Conservation (phyloP, 2,329 filamentous ascomycete species). For the Metarhizium humberi region DNA sequence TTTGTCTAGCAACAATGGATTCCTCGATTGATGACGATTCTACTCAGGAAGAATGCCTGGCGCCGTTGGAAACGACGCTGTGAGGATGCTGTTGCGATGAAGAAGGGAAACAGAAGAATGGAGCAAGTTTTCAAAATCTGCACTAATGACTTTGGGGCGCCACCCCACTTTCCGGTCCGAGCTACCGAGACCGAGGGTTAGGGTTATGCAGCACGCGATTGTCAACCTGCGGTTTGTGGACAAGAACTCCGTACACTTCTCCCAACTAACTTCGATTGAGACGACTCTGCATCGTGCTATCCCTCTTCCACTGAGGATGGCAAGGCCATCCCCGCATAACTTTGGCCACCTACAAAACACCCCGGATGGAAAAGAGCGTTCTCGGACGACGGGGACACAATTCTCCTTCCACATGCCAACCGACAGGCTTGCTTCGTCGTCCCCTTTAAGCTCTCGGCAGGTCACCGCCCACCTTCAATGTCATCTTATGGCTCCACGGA, state of each 20-base stretch:
- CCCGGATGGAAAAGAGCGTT: too few species aligned
- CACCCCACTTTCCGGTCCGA: not conserved
- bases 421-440: too few species aligned
- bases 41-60: slow-evolving; percentile 13
- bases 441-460: not conserved
- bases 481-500: not conserved
- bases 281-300: too few species aligned
- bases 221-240: too few species aligned
- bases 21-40: slow-evolving; percentile 12
- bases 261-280: too few species aligned
- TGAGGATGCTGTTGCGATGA: slow-evolving; percentile 23
- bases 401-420: too few species aligned
- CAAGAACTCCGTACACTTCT: too few species aligned
- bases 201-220: not conserved
- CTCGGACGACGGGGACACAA: too few species aligned
- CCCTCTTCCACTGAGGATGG: not conserved
- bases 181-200: not conserved
- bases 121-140: not conserved
- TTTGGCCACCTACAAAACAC: too few species aligned
- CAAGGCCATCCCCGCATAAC: not conserved
- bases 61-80: slow-evolving; percentile 5
- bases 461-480: not conserved
- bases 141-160: not conserved
- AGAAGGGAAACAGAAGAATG: slow-evolving; percentile 12
- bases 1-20: slow-evolving; percentile 25